Evolutionary conservation across 192 early-diverging fungal genomes (phyloP).

Genomic region (Umbelopsis sp.): DNA sequence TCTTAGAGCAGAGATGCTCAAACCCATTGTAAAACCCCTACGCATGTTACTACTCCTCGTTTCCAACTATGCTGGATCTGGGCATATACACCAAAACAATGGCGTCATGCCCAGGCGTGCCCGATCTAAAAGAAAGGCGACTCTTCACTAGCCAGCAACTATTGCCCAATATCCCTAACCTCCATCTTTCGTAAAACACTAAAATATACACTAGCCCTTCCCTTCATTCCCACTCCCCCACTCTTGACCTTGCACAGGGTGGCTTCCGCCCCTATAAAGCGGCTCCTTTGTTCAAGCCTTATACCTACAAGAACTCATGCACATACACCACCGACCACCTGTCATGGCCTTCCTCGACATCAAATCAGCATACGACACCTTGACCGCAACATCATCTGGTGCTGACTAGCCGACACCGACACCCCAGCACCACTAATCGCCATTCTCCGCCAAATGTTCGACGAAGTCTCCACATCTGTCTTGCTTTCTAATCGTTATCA

Average conservation of each 20-base stretch:
- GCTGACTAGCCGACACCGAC: too few species aligned
- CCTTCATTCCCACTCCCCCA: neutral
- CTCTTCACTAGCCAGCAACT: neutral
- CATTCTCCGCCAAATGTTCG: constrained; percentile 19
- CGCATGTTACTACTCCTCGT: neutral
- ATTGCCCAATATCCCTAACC: constrained; percentile 24
- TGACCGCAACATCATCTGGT: neutral
- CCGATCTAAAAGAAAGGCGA: constrained; percentile 34
- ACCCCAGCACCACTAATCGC: neutral
- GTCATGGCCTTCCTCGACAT: neutral
- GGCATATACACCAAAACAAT: constrained; percentile 18
- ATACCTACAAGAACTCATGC: neutral
- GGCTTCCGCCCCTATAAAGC: neutral
- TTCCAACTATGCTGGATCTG: constrained; percentile 28
- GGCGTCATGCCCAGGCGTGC: constrained; percentile 27
- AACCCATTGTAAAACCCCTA: neutral
- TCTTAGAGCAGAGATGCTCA: constrained; percentile 24
- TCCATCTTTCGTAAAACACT: constrained; percentile 25
- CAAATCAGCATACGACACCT: neutral
- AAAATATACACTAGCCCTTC: constrained; percentile 14
- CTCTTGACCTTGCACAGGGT: constrained; percentile 19
- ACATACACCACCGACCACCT: neutral
- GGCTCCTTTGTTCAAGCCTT: neutral
- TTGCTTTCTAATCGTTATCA: neutral
- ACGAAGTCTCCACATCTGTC: neutral